Percentiles rank a stretch among this genome's conserved stretches.
phyloP scores from a whole-genome alignment of 2,329 filamentous ascomycete species.

The Ascochyta pisi region DNA sequence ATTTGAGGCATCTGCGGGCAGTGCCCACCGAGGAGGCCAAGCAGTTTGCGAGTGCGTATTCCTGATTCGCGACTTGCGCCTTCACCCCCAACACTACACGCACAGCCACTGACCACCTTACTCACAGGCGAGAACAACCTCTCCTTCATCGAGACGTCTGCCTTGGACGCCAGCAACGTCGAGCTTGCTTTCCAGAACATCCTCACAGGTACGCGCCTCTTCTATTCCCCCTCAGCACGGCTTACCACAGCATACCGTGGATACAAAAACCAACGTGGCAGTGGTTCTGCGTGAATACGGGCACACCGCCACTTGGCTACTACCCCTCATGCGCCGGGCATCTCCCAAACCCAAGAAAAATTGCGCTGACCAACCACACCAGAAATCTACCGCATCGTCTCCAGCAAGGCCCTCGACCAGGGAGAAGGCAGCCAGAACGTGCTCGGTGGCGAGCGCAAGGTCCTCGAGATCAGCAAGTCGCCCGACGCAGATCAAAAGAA shows the following conservation, averaged over 20 bases:
- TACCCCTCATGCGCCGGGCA: background rate
- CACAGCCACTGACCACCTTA: slow-evolving; percentile 17
- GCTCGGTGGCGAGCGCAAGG: slow-evolving; percentile 74
- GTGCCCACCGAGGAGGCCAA: slow-evolving; percentile 98
- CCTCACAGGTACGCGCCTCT: slow-evolving; percentile 76
- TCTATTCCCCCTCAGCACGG: background rate
- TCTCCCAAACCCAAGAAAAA: background rate
- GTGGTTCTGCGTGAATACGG: background rate
- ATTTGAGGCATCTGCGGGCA: slow-evolving; percentile 97
- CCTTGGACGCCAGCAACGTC: slow-evolving; percentile 97
- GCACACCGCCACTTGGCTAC: slow-evolving; percentile 12
- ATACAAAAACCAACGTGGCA: background rate
- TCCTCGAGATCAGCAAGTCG: slow-evolving; percentile 84
- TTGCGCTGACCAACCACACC: slow-evolving; percentile 26
- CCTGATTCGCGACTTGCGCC: slow-evolving; percentile 22
- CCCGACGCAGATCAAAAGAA: slow-evolving; percentile 80
- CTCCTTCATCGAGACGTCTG: slow-evolving; percentile 99
- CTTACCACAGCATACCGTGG: background rate
- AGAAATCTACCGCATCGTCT: slow-evolving; percentile 99
- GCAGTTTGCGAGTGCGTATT: slow-evolving; percentile 84
- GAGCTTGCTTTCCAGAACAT: slow-evolving; percentile 99
- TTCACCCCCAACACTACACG: background rate
- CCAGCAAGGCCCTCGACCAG: slow-evolving; percentile 93
- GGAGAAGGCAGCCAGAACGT: slow-evolving; percentile 82
- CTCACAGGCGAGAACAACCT: slow-evolving; percentile 89